Evolutionary conservation across 2,329 filamentous ascomycete species (phyloP).

Genomic region (Knufia petricola): DNA sequence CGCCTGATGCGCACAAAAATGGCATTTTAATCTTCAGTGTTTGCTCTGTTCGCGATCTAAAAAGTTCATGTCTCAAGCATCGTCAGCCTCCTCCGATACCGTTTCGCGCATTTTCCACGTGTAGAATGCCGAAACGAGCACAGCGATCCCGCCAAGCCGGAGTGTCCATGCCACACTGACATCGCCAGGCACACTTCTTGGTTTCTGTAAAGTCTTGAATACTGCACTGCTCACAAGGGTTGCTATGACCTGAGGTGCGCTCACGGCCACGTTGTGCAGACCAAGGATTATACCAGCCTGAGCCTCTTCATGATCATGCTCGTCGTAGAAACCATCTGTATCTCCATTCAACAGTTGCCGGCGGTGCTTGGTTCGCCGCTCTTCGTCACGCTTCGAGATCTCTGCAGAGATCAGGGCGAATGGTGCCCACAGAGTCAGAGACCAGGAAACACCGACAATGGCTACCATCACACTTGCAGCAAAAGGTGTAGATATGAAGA

Average conservation of each 20-base stretch:
- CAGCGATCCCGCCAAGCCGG: slow-evolving; percentile 70
- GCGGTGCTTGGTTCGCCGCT: slow-evolving; percentile 39
- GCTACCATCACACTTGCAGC: slow-evolving; percentile 69
- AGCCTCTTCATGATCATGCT: slow-evolving; percentile 44
- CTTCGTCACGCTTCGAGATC: slow-evolving; percentile 69
- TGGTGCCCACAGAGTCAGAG: slow-evolving; percentile 84
- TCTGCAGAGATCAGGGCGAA: slow-evolving; percentile 93
- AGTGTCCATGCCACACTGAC: slow-evolving; percentile 80
- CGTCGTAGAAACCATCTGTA: slow-evolving; percentile 22
- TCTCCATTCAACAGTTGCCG: slow-evolving; percentile 25
- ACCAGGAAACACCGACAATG: slow-evolving; percentile 82
- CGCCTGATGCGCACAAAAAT: too few relatives aligned
- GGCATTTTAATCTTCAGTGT: too few relatives aligned
- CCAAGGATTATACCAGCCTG: slow-evolving; percentile 85
- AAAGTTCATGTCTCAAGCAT: neutral
- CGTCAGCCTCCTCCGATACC: slow-evolving; percentile 11
- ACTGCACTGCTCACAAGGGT: slow-evolving; percentile 75
- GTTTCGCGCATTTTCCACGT: slow-evolving; percentile 22
- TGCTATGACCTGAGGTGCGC: slow-evolving; percentile 81
- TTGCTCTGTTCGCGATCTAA: too few relatives aligned
- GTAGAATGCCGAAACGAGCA: slow-evolving; percentile 59
- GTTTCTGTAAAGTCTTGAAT: slow-evolving; percentile 79
- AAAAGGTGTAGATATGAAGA: slow-evolving; percentile 62
- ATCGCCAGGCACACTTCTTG: slow-evolving; percentile 72
- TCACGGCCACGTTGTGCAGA: slow-evolving; percentile 91